phyloP scores from a whole-genome alignment of 2,329 filamentous ascomycete genomes.

The Pseudomassariella vexata region DNA sequence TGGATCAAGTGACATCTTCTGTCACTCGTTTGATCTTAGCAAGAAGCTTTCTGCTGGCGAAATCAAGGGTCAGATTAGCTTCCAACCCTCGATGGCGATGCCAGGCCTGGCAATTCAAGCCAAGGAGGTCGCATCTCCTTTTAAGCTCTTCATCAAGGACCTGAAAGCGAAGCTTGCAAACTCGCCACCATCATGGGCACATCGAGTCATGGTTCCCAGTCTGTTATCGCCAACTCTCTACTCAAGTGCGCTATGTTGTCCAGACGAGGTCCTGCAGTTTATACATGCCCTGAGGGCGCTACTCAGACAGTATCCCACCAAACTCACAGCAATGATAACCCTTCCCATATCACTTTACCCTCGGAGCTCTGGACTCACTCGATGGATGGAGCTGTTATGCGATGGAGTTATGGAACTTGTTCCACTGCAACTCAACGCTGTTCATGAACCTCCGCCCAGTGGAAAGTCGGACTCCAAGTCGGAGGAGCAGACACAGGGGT shows the following conservation, averaged over 20 bases:
- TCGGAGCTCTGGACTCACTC: conserved; percentile 65
- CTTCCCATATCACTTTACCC: conserved; percentile 77
- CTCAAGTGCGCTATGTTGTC: conserved; percentile 60
- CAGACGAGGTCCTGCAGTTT: conserved; percentile 71
- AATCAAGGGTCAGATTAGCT: conserved; percentile 46
- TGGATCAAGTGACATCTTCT: conserved; percentile 43
- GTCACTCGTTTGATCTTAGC: conserved; percentile 67
- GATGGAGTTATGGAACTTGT: conserved; percentile 86
- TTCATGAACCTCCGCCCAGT: conserved; percentile 43
- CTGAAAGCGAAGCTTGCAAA: conserved; percentile 50
- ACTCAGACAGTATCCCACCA: conserved; percentile 59
- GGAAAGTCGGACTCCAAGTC: conserved; percentile 43
- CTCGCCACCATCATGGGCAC: conserved; percentile 56
- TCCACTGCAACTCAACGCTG: conserved; percentile 56
- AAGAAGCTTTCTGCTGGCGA: conserved; percentile 51
- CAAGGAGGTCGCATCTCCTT: conserved; percentile 38
- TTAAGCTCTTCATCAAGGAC: conserved; percentile 58
- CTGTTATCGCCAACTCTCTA: conserved; percentile 86
- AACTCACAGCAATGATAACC: conserved; percentile 67
- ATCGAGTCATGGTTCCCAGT: conserved; percentile 79
- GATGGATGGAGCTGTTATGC: conserved; percentile 79
- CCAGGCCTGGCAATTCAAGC: conserved; percentile 12
- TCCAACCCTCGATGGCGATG: conserved; percentile 34
- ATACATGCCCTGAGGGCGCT: conserved; percentile 73
- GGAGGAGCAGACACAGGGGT: conserved; percentile 77